A percentile compares a stretch with the other conserved stretches of the same genome.
phyloP scores from a whole-genome alignment of 1,284 basidiomycete species.

The Apiotrichum porosum region DNA sequence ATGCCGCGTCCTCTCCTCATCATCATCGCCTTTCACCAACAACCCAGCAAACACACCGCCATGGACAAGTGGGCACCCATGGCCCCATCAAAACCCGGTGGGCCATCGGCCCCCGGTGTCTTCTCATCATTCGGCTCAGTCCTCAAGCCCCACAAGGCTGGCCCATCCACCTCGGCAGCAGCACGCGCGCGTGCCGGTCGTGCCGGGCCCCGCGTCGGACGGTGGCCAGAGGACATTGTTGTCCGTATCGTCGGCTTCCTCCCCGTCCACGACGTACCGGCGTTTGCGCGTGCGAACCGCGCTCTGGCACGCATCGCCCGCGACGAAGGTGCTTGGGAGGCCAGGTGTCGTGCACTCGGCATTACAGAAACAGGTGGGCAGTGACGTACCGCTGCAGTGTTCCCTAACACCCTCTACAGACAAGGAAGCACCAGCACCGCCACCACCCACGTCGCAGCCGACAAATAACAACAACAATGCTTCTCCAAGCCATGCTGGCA shows the following conservation, averaged over 20 bases:
- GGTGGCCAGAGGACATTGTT: conserved; percentile 71
- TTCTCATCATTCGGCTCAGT: conserved; percentile 56
- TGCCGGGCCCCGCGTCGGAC: conserved; percentile 59
- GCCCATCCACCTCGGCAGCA: conserved; percentile 11
- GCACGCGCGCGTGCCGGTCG: conserved; percentile 19
- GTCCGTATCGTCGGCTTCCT: conserved; percentile 65
- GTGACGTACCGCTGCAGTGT: background rate
- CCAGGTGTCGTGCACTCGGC: conserved; percentile 61
- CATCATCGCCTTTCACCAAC: no score
- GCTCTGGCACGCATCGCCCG: conserved; percentile 61
- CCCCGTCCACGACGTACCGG: conserved; percentile 70
- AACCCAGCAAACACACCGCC: background rate
- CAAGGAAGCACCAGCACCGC: conserved; percentile 3
- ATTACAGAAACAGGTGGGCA: conserved; percentile 40
- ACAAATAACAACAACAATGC: no score
- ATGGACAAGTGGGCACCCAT: conserved; percentile 45
- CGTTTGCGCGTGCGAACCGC: conserved; percentile 64
- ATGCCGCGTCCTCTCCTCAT: no score
- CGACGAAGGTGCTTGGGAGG: conserved; percentile 71
- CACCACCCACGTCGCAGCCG: background rate
- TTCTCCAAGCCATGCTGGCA: no score
- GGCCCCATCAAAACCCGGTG: conserved; percentile 48
- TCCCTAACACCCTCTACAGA: background rate
- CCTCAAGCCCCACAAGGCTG: conserved; percentile 53
- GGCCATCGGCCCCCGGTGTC: conserved; percentile 54